Percentiles rank a stretch among this genome's conserved stretches.
These are phyloP conservation scores for Colletotrichum melonis DNA, from an alignment of 2,329 filamentous ascomycete genomes.

Conservation along the genomic window DNA sequence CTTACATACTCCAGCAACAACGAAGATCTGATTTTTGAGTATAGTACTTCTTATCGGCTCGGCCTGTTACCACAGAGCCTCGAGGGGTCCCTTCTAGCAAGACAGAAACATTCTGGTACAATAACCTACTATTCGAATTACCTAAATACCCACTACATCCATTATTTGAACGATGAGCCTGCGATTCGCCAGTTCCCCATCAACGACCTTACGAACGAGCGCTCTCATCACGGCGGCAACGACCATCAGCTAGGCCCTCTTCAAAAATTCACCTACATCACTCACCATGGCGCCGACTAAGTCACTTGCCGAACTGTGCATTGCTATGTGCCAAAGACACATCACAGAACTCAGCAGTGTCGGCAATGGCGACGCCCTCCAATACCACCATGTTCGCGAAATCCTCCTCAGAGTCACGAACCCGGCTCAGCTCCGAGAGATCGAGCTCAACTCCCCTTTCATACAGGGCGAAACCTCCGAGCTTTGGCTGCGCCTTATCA, in stretches of 20 bases:
- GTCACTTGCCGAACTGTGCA: conserved; percentile 64
- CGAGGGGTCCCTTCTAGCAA: neutral
- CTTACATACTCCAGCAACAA: conserved; percentile 11
- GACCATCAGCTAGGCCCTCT: neutral
- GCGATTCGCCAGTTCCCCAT: neutral
- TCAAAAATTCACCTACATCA: neutral
- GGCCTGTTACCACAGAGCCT: neutral
- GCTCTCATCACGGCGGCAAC: neutral
- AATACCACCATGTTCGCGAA: conserved; percentile 58
- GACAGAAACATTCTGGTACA: neutral
- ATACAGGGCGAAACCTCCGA: conserved; percentile 76
- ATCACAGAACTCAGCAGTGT: conserved; percentile 73
- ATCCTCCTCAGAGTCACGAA: conserved; percentile 79
- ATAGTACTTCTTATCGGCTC: neutral
- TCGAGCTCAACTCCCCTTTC: conserved; percentile 83
- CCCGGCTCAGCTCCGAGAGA: conserved; percentile 77
- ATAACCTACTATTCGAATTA: neutral
- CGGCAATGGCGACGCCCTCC: conserved; percentile 70
- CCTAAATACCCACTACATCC: neutral
- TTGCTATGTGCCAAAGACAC: conserved; percentile 63
- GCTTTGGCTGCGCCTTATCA: conserved; percentile 84
- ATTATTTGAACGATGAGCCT: conserved; percentile 19
- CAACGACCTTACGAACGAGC: neutral
- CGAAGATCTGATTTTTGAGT: neutral
- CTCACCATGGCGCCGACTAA: conserved; percentile 45